phyloP scores from a whole-genome alignment of 2,329 filamentous ascomycete genomes.

The Nemania sp. region DNA sequence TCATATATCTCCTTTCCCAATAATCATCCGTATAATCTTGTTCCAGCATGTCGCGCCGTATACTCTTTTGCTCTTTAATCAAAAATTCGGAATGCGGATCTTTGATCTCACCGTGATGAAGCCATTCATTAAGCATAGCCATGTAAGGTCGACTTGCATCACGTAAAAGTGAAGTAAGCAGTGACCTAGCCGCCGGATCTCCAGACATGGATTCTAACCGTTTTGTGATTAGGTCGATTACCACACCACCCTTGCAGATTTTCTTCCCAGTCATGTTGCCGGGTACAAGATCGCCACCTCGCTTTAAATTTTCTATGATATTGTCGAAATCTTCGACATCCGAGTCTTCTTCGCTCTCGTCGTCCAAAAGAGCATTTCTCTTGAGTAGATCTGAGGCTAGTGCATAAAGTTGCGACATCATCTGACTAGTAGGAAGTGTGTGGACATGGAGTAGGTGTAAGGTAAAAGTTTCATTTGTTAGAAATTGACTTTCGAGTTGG shows the following conservation, averaged over 20 bases:
- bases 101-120: slow-evolving; percentile 94
- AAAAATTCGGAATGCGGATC: slow-evolving; percentile 95
- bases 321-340: slow-evolving; percentile 90
- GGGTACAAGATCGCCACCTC: slow-evolving; percentile 84
- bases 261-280: slow-evolving; percentile 87
- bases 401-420: slow-evolving; percentile 89
- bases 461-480: slow-evolving; percentile 90
- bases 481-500: slow-evolving; percentile 91
- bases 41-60: slow-evolving; percentile 88
- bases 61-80: slow-evolving; percentile 95
- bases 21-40: slow-evolving; percentile 99
- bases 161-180: slow-evolving; percentile 84
- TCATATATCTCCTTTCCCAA: slow-evolving; percentile 97
- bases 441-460: slow-evolving; percentile 94
- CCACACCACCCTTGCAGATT: slow-evolving; percentile 95
- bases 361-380: slow-evolving; percentile 87
- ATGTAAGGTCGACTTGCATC: slow-evolving; percentile 96
- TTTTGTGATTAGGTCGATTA: slow-evolving; percentile 88
- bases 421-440: slow-evolving; percentile 88
- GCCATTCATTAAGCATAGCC: slow-evolving; percentile 98
- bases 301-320: slow-evolving; percentile 88
- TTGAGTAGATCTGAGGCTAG: slow-evolving; percentile 89
- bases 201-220: slow-evolving; percentile 91
- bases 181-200: slow-evolving; percentile 84
- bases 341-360: slow-evolving; percentile 77